These are phyloP conservation scores for Clavispora carvajalis DNA, from an alignment of 805 yeast species.

Conservation along the genomic window DNA sequence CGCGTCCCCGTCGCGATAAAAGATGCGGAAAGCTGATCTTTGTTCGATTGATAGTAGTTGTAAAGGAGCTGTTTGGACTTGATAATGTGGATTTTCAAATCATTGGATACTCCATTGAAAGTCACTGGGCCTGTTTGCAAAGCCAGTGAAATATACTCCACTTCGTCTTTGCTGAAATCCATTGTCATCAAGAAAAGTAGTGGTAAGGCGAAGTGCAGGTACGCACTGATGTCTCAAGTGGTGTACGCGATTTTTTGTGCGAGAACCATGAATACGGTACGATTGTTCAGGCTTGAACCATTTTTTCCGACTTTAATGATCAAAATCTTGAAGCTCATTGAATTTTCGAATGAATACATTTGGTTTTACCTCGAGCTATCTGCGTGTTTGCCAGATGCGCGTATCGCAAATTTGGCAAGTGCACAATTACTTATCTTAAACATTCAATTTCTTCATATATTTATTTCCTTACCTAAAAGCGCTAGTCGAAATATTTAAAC, in stretches of 20 bases:
- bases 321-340: too few species aligned
- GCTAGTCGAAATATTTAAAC: too few species aligned
- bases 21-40: constrained; percentile 31
- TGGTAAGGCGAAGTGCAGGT: constrained; percentile 1
- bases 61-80: constrained; percentile 37
- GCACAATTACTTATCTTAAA: too few species aligned
- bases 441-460: too few species aligned
- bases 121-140: constrained; percentile 23
- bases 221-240: constrained; percentile 2
- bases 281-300: too few species aligned
- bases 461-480: too few species aligned
- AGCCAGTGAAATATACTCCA: constrained; percentile 23
- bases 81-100: constrained; percentile 30
- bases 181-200: constrained; percentile 23
- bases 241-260: neutral
- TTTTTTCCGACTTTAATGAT: too few species aligned
- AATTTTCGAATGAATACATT: too few species aligned
- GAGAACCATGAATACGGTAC: too few species aligned
- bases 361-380: too few species aligned
- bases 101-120: constrained; percentile 39
- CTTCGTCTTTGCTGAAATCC: constrained; percentile 24
- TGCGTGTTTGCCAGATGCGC: too few species aligned
- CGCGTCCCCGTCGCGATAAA: constrained; percentile 39
- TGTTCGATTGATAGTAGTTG: constrained; percentile 33
- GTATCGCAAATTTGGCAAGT: too few species aligned